These are phyloP conservation scores for Coemansia asiatica DNA, from an alignment of 192 early-diverging fungal genomes.

Conservation along the genomic window DNA sequence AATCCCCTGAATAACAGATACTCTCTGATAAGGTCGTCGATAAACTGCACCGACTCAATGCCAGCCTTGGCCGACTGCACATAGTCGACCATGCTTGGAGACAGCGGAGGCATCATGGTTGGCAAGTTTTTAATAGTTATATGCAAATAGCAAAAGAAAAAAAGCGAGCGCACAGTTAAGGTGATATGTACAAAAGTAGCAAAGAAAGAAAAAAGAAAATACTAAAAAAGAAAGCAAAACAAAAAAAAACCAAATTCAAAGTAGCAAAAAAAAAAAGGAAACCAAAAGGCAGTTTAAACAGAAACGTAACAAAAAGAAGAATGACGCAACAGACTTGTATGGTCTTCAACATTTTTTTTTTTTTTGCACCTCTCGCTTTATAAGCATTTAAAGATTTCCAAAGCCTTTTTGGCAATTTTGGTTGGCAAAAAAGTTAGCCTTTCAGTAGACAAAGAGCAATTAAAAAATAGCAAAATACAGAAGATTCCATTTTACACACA, in stretches of 20 bases:
- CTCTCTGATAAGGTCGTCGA: conserved; percentile 53
- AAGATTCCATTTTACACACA: background rate
- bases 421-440: too few relatives aligned
- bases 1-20: conserved; percentile 53
- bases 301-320: background rate
- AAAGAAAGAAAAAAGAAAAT: background rate
- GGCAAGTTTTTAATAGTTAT: background rate
- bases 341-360: too few relatives aligned
- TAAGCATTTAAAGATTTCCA: too few relatives aligned
- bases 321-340: too few relatives aligned
- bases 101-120: conserved; percentile 21
- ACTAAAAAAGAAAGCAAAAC: background rate
- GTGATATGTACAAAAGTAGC: background rate
- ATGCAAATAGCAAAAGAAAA: background rate
- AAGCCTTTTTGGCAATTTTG: too few relatives aligned
- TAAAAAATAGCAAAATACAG: background rate
- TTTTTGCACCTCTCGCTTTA: too few relatives aligned
- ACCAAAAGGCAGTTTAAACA: background rate
- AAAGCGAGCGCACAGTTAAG: too few relatives aligned
- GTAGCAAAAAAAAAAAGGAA: background rate
- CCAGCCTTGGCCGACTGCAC: conserved; percentile 51
- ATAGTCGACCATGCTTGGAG: conserved; percentile 28
- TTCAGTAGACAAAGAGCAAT: background rate
- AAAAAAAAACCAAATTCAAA: background rate
- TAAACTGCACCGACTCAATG: conserved; percentile 50